Base-by-base conservation (phyloP, 1,284 basidiomycete species). In the Salmacisia buchloeana region DNA sequence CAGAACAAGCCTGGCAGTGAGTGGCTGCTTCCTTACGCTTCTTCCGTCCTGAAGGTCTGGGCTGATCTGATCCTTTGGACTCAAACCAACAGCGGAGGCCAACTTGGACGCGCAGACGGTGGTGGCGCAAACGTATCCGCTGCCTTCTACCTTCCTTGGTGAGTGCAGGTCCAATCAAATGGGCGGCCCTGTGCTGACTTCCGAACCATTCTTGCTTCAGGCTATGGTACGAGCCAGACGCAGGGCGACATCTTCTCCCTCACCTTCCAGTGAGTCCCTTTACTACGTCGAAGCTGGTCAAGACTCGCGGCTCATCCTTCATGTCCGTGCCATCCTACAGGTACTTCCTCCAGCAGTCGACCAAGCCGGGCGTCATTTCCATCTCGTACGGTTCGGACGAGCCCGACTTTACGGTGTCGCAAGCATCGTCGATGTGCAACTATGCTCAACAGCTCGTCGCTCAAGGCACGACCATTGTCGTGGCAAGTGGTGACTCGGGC, bases 401-500 rank as follows among this genome's bases (percentile, higher is more conserved):
- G 35, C 29, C 18, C 18, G 9, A 34, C 15, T 13, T 60, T 25
- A 62, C 65, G 23, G n/a, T 57, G 18, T 29, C 63, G 3, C 49
- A 64, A 35, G 65, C 65, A 18, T n/a, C 29, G 21, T 13, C 45
- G 12, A 59, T 67, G 59, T 67, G 65, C 58, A 62, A 49, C 33
- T 38, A 59, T 27, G 54, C 54, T 4, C 61, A 62, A 58, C 45
- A 62, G 54, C 36, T 62, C 27, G 39, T 54, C 15, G 61, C 61
- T 43, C 46, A 45, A 27, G 61, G 61, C 5, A 62, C 61, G 36
- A 58, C 61, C 18, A 58, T 62, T 29, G 27, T 62, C 27, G 29
- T 81, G 67, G 82, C 83, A 41, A 84, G 83, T 12, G 85, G 58
- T 15, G 63, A 67, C 49, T 62, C 46, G 25, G 63, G 60, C 23